These are phyloP conservation scores for Fragaria ananassa DNA, from an alignment of 306 rosid genomes.

Conservation along the genomic window DNA sequence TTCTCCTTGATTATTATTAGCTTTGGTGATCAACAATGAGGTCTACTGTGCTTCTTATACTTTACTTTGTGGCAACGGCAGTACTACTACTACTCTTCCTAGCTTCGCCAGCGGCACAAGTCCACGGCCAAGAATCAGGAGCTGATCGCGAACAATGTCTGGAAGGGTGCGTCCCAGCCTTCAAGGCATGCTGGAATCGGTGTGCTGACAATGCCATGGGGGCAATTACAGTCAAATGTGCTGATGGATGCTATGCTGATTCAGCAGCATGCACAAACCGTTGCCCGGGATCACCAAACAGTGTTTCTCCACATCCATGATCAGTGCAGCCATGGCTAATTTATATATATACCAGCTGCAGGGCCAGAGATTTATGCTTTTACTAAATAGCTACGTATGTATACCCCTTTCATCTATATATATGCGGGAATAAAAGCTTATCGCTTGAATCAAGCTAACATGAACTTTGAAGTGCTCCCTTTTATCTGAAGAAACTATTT, in stretches of 20 bases:
- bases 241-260: background rate
- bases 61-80: background rate
- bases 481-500: too few species aligned
- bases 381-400: background rate
- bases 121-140: background rate
- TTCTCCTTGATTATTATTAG: background rate
- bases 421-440: background rate
- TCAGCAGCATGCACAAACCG: background rate
- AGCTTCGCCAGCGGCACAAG: background rate
- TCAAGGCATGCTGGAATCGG: background rate
- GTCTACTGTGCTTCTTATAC: background rate
- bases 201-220: background rate
- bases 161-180: background rate
- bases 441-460: background rate
- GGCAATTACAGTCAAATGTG: background rate
- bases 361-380: background rate
- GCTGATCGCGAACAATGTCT: background rate
- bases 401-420: background rate
- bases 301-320: background rate
- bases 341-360: background rate
- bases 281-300: background rate
- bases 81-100: background rate
- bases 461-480: background rate
- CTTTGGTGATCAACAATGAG: background rate
- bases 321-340: background rate